Percentiles rank a stretch among this genome's conserved stretches.
Conservation (phyloP, 2,329 filamentous ascomycete species). For the Xylariaceae sp. region DNA sequence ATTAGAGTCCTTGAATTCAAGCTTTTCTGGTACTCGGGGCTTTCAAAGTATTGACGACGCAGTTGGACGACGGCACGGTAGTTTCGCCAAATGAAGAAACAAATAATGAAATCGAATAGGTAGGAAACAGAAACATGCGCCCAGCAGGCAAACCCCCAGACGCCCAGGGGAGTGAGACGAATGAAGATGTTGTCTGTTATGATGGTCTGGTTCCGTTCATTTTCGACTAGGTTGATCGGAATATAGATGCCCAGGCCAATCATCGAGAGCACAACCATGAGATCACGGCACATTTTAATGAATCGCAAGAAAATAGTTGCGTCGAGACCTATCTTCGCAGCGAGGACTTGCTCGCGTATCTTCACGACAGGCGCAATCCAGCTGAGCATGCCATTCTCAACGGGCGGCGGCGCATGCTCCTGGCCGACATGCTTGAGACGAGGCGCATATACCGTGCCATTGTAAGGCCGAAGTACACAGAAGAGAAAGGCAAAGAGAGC, state of each 20-base stretch:
- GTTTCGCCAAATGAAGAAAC: constrained; percentile 69
- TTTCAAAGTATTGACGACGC: constrained; percentile 73
- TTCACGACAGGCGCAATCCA: constrained; percentile 77
- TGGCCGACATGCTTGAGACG: constrained; percentile 74
- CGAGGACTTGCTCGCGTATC: constrained; percentile 70
- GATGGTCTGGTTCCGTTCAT: constrained; percentile 28
- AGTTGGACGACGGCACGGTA: constrained; percentile 67
- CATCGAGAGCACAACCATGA: constrained; percentile 68
- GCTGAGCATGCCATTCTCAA: constrained; percentile 76
- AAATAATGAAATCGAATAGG: constrained; percentile 68
- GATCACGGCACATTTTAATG: constrained; percentile 80
- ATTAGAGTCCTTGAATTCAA: constrained; percentile 67
- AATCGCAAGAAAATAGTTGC: constrained; percentile 84
- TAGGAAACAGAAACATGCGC: constrained; percentile 49
- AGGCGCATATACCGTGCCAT: constrained; percentile 72
- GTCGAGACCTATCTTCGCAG: constrained; percentile 79
- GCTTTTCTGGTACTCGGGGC: constrained; percentile 77
- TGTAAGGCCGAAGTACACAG: constrained; percentile 81
- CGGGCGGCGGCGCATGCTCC: constrained; percentile 62
- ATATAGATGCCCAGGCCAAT: constrained; percentile 72
- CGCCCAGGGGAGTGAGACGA: constrained; percentile 52
- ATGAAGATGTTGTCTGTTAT: constrained; percentile 42
- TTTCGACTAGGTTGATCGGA: constrained; percentile 64
- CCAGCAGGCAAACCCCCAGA: constrained; percentile 50
- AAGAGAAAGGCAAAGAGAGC: constrained; percentile 69